Base-by-base conservation (phyloP, 257 asterid genomes). In the Agastache rugosa region DNA sequence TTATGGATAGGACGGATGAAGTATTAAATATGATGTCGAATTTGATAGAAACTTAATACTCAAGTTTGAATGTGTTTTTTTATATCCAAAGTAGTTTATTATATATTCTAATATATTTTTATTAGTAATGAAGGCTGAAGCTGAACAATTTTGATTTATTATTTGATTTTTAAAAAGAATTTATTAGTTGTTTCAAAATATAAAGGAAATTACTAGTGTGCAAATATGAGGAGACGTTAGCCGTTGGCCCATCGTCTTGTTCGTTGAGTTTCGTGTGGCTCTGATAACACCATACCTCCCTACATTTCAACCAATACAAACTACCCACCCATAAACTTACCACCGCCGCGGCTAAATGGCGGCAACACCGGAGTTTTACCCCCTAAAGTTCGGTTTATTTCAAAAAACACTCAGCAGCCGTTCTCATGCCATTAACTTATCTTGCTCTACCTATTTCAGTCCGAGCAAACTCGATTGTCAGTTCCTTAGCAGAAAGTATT, bases 321-420 rank as follows among this genome's bases (percentile, higher is more conserved):
- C 5, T 5, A n/a, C 31, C 47, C 70, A 47, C 15, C 45, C 51
- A 25, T 44, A 47, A 7, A 5, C 55, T 20, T 6, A 66, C 39
- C 71, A 20, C 69, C 76, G 79, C 69, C 59, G 74, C 70, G n/a
- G 56, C 34, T 35, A 31, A 75, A 83, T 83, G 90, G 86, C 83
- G 79, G 85, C 84, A n/a, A 61, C 76, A 25, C 45, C 87, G 19
- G 82, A 62, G 34, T 63, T 80, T 51, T 73, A 78, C 80, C 77
- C 80, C 75, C 81, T 73, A 23, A 67, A 79, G 27, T 76, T 76
- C 68, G 51, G 39, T 58, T 56, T 34, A 54, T 48, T 80, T 66
- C 53, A 75, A 14, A 71, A 20, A 63, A 27, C 22, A 71, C 70
- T 76, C 60, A 54, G n/a, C 72, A 65, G 63, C 75, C 67, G 67